phyloP scores from a whole-genome alignment of 768 basidiomycete genomes.

The Lactarius indigo region DNA sequence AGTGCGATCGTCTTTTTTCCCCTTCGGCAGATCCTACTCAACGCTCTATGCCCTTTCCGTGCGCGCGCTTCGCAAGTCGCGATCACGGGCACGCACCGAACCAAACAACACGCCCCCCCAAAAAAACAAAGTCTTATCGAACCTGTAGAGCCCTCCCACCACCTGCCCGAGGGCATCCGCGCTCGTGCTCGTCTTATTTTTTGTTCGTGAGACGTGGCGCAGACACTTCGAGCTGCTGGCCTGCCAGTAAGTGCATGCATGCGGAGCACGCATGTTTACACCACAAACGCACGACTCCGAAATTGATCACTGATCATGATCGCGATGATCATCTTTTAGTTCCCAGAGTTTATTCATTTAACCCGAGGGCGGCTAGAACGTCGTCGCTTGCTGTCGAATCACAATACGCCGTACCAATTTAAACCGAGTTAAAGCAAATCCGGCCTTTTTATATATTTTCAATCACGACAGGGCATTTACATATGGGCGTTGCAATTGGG shows the following conservation, averaged over 20 bases:
- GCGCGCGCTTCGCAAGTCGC: not conserved
- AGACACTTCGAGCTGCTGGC: not conserved
- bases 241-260: not conserved
- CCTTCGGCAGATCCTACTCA: not conserved
- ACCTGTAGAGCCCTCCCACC: not conserved
- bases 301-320: not conserved
- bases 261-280: not conserved
- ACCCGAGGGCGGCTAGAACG: not conserved
- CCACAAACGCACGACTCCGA: not conserved
- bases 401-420: not conserved
- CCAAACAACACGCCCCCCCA: not conserved
- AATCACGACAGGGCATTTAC: not conserved
- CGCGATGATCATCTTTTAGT: not conserved
- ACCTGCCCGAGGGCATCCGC: not conserved
- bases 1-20: not conserved
- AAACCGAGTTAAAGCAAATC: not conserved
- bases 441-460: not conserved
- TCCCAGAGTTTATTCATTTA: not conserved
- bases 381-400: not conserved
- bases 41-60: not conserved
- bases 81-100: not conserved
- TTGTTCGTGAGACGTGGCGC: conserved; percentile 11
- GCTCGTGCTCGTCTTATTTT: not conserved
- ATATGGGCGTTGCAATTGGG: not conserved
- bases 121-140: conserved; percentile 3